phyloP scores from a whole-genome alignment of 1,139 yeast genomes.

The Scheffersomyces illinoinensis region DNA sequence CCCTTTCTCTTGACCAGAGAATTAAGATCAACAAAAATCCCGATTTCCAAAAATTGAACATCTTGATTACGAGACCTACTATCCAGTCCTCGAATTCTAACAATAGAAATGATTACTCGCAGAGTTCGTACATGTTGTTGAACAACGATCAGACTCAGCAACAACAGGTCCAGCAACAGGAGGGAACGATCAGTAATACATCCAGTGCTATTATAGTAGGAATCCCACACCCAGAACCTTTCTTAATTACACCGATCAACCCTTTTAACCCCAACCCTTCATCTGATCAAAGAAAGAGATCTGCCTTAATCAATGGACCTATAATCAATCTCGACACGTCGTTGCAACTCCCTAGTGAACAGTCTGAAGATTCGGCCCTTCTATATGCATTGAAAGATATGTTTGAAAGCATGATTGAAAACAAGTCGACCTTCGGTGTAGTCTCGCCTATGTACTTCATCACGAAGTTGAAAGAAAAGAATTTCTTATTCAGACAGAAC shows the following conservation, averaged over 20 bases:
- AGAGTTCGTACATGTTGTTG: conserved; percentile 38
- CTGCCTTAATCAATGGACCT: conserved; percentile 83
- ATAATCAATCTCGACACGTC: conserved; percentile 77
- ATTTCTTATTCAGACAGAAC: conserved; percentile 79
- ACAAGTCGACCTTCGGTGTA: conserved; percentile 70
- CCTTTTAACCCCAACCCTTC: conserved; percentile 54
- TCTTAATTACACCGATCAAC: conserved; percentile 35
- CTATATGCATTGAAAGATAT: conserved; percentile 79
- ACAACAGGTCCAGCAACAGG: conserved; percentile 9
- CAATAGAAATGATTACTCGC: conserved; percentile 33
- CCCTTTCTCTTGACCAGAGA: conserved; percentile 38
- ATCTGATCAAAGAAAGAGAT: conserved; percentile 75
- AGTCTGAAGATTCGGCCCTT: conserved; percentile 54
- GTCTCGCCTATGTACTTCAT: conserved; percentile 80
- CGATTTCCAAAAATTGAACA: conserved; percentile 34
- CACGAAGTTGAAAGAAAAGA: conserved; percentile 74
- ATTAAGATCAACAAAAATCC: conserved; percentile 29
- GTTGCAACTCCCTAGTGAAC: conserved; percentile 38
- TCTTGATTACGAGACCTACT: conserved; percentile 41
- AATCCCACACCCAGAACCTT: conserved; percentile 44
- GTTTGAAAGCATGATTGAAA: conserved; percentile 81
- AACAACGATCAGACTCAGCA: conserved; percentile 20
- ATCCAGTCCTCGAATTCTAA: conserved; percentile 9
- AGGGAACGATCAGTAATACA: conserved; percentile 21
- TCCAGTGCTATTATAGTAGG: conserved; percentile 44